Evolutionary conservation across 225 moss, liverwort and hornwort species (phyloP), one percentile per base, ranked within the genome.

Genomic region (Neckera pumila): DNA sequence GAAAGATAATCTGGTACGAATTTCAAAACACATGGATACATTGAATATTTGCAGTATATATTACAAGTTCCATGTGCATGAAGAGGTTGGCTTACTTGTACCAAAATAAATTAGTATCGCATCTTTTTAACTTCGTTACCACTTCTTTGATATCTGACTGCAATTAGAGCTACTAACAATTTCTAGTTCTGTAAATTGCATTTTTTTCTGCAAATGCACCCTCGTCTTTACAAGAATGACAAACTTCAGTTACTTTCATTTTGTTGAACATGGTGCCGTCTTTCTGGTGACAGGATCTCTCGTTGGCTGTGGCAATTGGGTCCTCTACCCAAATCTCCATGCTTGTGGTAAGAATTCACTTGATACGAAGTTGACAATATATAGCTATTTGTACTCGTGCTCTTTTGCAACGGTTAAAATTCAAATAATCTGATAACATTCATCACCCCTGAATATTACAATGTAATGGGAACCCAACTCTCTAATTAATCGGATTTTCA

Each of bases 1-100:
- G 61, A 92, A 97, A 90, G 97, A 98, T 88, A 98, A 88, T 51
- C 65, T 92, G 85, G 91, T 89, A 61, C 14, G 36, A 58, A 40
- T 40, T 66, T 42, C 33, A 74, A 49, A 43, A 14, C 19, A 64
- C 31, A 56, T 56, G 42, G 3, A 58, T 56, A 57, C 43, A 21
- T 11, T 25, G 67, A 45, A 15, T 80, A 3, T 58, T 69, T 56
- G 12, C 74, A 45, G 43, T 33, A 10, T 18, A 43, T 84, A 17
- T 58, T 31, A 42, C 70, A 38, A 20, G 30, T 70, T 42, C 23
- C 71, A 71, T 33, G 42, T 31, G 42, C 21, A 21, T 10, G 22
- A 57, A 0, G 12, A 59, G 26, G 26, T 25, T 73, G 45, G 36
- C 31, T 30, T 63, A 43, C 31, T 43, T 45, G 4, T 73, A 21